Conservation (phyloP, 2,329 filamentous ascomycete genomes). For the Ceratocystiopsis brevicomis region DNA sequence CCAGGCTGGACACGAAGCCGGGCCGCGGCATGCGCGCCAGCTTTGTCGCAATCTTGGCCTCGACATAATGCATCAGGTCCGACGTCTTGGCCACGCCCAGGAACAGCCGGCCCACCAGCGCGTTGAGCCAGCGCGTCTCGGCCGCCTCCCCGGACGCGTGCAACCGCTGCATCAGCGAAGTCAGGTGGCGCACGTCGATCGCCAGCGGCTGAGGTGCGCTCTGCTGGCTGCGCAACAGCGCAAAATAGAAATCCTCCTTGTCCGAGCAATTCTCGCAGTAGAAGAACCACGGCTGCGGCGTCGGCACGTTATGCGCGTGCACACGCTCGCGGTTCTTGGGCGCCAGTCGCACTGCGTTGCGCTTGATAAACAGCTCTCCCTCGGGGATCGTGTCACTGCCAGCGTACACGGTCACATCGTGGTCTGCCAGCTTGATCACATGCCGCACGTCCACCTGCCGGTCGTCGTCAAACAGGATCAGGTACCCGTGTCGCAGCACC, state of each 20-base stretch:
- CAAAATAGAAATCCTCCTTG: constrained; percentile 97
- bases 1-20: constrained; percentile 68
- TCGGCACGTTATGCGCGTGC: constrained; percentile 31
- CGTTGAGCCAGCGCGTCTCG: constrained; percentile 87
- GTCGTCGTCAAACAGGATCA: constrained; percentile 94
- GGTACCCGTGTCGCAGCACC: constrained; percentile 77
- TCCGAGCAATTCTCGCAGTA: constrained; percentile 92
- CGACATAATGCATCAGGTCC: constrained; percentile 60
- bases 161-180: constrained; percentile 71
- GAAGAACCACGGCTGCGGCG: constrained; percentile 72
- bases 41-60: constrained; percentile 84
- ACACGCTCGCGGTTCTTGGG: constrained; percentile 30
- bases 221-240: constrained; percentile 69
- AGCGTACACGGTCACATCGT: constrained; percentile 68
- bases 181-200: constrained; percentile 72
- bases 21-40: constrained; percentile 87
- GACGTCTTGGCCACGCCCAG: constrained; percentile 71
- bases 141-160: constrained; percentile 84
- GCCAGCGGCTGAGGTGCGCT: constrained; percentile 49
- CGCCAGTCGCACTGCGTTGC: constrained; percentile 71
- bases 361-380: constrained; percentile 87
- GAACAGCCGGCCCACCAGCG: constrained; percentile 72
- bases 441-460: constrained; percentile 91
- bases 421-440: constrained; percentile 80
- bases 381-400: constrained; percentile 59